Evolutionary conservation across 2,329 filamentous ascomycete species (phyloP), one percentile per base, ranked within the genome.

Genomic region (Hypoxylon sp.): DNA sequence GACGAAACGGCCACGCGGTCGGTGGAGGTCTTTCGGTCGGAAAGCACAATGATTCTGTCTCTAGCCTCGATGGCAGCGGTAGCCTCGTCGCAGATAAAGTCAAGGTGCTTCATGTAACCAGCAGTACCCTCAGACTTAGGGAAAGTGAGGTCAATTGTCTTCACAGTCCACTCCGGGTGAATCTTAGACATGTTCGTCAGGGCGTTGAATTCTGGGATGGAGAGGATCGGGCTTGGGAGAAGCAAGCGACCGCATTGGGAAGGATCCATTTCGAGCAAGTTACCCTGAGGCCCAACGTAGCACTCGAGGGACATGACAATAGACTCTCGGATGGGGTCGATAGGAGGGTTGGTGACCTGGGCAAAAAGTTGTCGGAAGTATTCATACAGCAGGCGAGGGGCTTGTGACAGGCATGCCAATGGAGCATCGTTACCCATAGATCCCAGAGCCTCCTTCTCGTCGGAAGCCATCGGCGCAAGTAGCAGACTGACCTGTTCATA

Each of bases 351-450:
- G 56, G 93, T 97, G 71, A 97, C 93, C 76, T 97, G 93, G 7
- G 93, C 93, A 71, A 97, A 97, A 31, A 97, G 86, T 77, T 97
- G 90, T 57, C 93, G 87, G 87, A 97, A 97, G 76, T 97, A 97
- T 73, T 97, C 93, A 72, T 90, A 96, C 13, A 97, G 82, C 44
- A 96, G 79, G 63, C 92, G 89, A 62, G 93, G 91, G 57, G 92
- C 89, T 60, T 89, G 83, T n/a, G 93, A 89, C 69, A 97, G 79
- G 72, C 91, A 96, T 43, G 93, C 93, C 59, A 97, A 78, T 31
- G 93, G 93, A 32, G 90, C 90, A 77, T 97, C 93, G 69, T 97
- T 97, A 65, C 93, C 93, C 93, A 97, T 97, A 52, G 93, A 97
- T 29, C 93, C 93, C 44, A 97, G 81, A 31, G 93, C 93, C 73